A percentile compares a stretch with the other conserved stretches of the same genome.
phyloP scores from a whole-genome alignment of 306 rosid species.

The Vigna reflexopilosa region DNA sequence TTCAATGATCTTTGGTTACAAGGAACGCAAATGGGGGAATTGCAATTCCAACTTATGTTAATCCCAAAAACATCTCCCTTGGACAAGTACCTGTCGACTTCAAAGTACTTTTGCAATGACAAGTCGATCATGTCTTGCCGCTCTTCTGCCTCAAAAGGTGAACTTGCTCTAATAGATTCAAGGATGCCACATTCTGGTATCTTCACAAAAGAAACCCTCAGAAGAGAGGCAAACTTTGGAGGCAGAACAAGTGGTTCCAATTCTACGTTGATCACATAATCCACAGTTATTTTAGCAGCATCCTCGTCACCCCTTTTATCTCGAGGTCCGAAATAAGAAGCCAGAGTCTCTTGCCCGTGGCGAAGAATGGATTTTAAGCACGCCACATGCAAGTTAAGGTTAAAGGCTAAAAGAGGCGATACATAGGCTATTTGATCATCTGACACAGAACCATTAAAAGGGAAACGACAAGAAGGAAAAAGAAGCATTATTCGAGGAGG shows the following conservation, averaged over 20 bases:
- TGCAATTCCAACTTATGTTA: conserved; percentile 74
- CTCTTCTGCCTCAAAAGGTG: conserved; percentile 68
- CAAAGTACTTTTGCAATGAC: conserved; percentile 77
- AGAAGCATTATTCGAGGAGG: conserved; percentile 61
- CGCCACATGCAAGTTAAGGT: conserved; percentile 76
- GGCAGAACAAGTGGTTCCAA: conserved; percentile 57
- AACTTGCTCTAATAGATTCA: conserved; percentile 69
- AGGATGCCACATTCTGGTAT: conserved; percentile 80
- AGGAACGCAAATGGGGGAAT: conserved; percentile 68
- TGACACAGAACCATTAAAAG: conserved; percentile 42
- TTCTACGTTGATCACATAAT: conserved; percentile 55
- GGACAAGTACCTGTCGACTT: conserved; percentile 80
- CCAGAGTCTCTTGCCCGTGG: conserved; percentile 62
- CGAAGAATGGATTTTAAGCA: conserved; percentile 74
- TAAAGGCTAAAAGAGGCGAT: conserved; percentile 83
- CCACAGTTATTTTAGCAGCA: conserved; percentile 40
- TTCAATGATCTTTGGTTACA: conserved; percentile 60
- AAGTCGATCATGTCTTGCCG: conserved; percentile 83
- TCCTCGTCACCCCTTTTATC: conserved; percentile 42
- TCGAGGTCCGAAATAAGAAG: conserved; percentile 67
- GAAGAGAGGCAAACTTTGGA: conserved; percentile 78
- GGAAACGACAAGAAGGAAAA: conserved; percentile 71
- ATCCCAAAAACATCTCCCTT: conserved; percentile 79
- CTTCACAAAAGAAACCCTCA: conserved; percentile 87
- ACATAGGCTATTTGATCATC: conserved; percentile 65